Evolutionary conservation across 495 filamentous ascomycete genomes (phyloP).

Genomic region (Penicillium canescens): DNA sequence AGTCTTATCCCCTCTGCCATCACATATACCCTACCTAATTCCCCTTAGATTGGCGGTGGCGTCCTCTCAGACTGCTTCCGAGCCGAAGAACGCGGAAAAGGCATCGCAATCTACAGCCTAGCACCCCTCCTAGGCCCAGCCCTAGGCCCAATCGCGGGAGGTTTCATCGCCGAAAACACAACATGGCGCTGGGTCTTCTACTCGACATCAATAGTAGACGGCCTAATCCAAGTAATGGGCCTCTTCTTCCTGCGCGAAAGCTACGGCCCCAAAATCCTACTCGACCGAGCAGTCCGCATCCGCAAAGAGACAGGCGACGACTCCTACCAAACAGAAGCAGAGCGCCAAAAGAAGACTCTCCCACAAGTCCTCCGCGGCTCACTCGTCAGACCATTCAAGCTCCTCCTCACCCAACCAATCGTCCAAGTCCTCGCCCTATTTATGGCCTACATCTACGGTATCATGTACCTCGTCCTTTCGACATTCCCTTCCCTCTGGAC

Average conservation of each 20-base stretch:
- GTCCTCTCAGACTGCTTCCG: constrained; percentile 63
- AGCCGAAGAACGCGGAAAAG: constrained; percentile 63
- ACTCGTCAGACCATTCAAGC: constrained; percentile 55
- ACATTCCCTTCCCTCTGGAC: constrained; percentile 69
- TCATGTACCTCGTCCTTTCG: constrained; percentile 71
- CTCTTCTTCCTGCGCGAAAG: constrained; percentile 71
- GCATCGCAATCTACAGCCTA: constrained; percentile 64
- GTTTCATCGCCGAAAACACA: constrained; percentile 66
- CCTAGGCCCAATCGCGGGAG: constrained; percentile 62
- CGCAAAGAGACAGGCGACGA: constrained; percentile 65
- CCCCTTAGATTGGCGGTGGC: constrained; percentile 53
- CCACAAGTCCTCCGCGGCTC: constrained; percentile 40
- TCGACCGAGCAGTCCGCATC: constrained; percentile 54
- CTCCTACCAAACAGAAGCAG: constrained; percentile 63
- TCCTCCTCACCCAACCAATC: constrained; percentile 62
- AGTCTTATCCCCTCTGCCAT: constrained; percentile 10
- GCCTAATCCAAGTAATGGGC: constrained; percentile 60
- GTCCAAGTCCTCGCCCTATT: constrained; percentile 61
- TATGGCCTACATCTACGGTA: constrained; percentile 70
- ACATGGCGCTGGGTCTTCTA: constrained; percentile 75
- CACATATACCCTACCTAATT: not conserved
- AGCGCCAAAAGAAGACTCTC: constrained; percentile 48
- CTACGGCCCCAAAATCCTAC: constrained; percentile 64
- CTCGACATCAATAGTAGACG: constrained; percentile 62
- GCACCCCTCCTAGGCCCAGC: constrained; percentile 68